These are phyloP conservation scores for Neurospora hispaniola DNA, from an alignment of 495 filamentous ascomycete genomes.

Conservation along the genomic window DNA sequence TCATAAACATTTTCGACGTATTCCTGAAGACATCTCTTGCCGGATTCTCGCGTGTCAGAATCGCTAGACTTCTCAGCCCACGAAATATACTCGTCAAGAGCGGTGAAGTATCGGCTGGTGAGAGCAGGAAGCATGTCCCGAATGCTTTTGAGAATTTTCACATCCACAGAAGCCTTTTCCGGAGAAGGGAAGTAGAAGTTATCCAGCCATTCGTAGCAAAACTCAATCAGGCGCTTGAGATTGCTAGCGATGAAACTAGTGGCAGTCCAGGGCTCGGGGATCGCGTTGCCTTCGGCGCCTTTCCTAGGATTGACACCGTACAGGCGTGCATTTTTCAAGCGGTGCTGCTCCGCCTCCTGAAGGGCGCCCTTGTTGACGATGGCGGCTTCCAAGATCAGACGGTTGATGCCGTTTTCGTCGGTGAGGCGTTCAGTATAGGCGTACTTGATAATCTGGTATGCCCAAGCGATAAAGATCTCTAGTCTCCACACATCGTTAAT, in stretches of 20 bases:
- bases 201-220: slow-evolving; percentile 30
- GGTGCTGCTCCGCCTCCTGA: slow-evolving; percentile 63
- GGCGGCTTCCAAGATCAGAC: slow-evolving; percentile 60
- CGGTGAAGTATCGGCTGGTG: slow-evolving; percentile 35
- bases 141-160: slow-evolving; percentile 23
- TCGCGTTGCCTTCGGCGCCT: slow-evolving; percentile 54
- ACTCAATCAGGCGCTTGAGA: slow-evolving; percentile 42
- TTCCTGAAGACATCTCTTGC: slow-evolving; percentile 23
- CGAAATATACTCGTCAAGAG: slow-evolving; percentile 29
- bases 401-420: slow-evolving; percentile 36
- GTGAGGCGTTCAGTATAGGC: slow-evolving; percentile 45
- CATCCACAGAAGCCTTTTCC: slow-evolving; percentile 9
- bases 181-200: slow-evolving; percentile 4
- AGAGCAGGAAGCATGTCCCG: slow-evolving; percentile 30
- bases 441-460: slow-evolving; percentile 58
- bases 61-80: slow-evolving; percentile 32
- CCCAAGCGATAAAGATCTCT: slow-evolving; percentile 66
- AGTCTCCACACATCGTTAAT: slow-evolving; percentile 62
- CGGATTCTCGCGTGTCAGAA: slow-evolving; percentile 20
- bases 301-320: slow-evolving; percentile 60
- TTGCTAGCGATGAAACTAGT: slow-evolving; percentile 48
- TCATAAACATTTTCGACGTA: slow-evolving; percentile 30
- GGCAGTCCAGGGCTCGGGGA: slow-evolving; percentile 78
- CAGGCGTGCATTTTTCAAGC: slow-evolving; percentile 48
- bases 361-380: slow-evolving; percentile 65